A percentile compares a stretch with the other conserved stretches of the same genome.
Conservation (phyloP, 2,329 filamentous ascomycete genomes). For the Gnomoniopsis smithogilvyi region DNA sequence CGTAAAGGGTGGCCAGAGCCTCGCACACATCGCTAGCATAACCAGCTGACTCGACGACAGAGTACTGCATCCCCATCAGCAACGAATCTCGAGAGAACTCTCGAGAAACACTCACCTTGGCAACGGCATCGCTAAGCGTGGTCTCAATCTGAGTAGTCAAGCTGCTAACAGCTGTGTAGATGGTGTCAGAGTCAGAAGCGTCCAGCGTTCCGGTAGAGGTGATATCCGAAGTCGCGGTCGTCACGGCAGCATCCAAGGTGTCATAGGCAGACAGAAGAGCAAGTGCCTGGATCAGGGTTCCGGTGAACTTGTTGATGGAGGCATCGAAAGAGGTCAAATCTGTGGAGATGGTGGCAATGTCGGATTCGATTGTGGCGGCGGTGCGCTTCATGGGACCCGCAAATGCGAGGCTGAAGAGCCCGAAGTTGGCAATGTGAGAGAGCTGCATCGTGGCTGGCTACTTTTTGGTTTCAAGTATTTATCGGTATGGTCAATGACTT, state of each 20-base stretch:
- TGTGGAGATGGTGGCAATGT: constrained; percentile 6
- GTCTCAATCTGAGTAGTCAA: constrained; percentile 10
- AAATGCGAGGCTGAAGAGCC: constrained; percentile 9
- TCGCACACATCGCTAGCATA: constrained; percentile 7
- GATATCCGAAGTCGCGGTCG: constrained; percentile 1
- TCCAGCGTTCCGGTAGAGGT: constrained; percentile 8
- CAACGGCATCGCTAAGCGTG: constrained; percentile 2
- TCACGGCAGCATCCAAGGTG: background rate
- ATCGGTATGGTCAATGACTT: no score
- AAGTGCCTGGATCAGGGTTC: constrained; percentile 4
- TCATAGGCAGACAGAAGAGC: constrained; percentile 9
- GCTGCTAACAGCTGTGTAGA: constrained; percentile 7
- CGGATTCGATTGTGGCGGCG: constrained; percentile 3
- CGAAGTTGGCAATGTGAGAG: constrained; percentile 7
- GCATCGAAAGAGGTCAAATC: constrained; percentile 12
- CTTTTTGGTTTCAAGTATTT: no score
- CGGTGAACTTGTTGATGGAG: constrained; percentile 12
- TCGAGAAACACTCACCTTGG: background rate
- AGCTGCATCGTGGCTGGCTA: constrained; percentile 11
- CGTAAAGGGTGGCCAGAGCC: constrained; percentile 3
- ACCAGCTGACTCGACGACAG: constrained; percentile 3
- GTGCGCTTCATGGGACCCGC: constrained; percentile 7
- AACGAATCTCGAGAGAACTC: background rate
- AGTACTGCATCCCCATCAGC: background rate
- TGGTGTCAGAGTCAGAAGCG: constrained; percentile 8